Percentiles rank a stretch among this genome's conserved stretches.
These are phyloP conservation scores for Podospora bellae-mahoneyi DNA, from an alignment of 495 filamentous ascomycete species.

Conservation along the genomic window DNA sequence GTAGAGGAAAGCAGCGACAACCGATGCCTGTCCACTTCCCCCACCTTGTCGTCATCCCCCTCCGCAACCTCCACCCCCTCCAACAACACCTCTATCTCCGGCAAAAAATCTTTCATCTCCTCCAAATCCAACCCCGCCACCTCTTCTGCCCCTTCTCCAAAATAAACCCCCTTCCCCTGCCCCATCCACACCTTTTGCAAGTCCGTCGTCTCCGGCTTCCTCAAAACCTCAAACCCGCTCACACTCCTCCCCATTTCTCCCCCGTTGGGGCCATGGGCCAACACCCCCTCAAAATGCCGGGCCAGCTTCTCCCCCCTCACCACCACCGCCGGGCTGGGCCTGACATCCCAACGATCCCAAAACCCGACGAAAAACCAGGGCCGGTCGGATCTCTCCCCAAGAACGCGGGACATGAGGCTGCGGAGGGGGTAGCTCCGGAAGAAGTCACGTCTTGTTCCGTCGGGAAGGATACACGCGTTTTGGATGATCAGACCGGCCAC, in stretches of 20 bases:
- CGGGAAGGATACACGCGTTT: constrained; percentile 48
- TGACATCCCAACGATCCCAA: constrained; percentile 22
- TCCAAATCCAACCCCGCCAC: constrained; percentile 18
- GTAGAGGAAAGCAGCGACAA: neutral
- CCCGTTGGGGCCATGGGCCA: constrained; percentile 21
- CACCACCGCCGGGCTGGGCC: constrained; percentile 24
- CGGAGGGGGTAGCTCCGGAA: constrained; percentile 45
- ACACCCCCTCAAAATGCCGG: constrained; percentile 27
- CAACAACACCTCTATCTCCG: constrained; percentile 15
- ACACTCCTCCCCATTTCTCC: constrained; percentile 12
- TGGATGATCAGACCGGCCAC: constrained; percentile 44
- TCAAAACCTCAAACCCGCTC: constrained; percentile 28
- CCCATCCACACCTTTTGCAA: constrained; percentile 25
- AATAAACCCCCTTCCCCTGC: constrained; percentile 19
- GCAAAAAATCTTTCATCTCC: constrained; percentile 15
- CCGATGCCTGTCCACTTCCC: neutral
- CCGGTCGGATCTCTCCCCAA: constrained; percentile 12
- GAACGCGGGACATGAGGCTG: constrained; percentile 34
- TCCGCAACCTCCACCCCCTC: neutral
- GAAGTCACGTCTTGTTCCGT: constrained; percentile 50
- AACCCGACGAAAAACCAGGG: constrained; percentile 29
- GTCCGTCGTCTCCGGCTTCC: constrained; percentile 23
- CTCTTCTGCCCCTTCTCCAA: constrained; percentile 6
- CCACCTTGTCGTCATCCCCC: neutral
- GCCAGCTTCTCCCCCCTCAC: constrained; percentile 27